Base-by-base conservation (phyloP, 2,329 filamentous ascomycete genomes). In the Fusarium acutatum region DNA sequence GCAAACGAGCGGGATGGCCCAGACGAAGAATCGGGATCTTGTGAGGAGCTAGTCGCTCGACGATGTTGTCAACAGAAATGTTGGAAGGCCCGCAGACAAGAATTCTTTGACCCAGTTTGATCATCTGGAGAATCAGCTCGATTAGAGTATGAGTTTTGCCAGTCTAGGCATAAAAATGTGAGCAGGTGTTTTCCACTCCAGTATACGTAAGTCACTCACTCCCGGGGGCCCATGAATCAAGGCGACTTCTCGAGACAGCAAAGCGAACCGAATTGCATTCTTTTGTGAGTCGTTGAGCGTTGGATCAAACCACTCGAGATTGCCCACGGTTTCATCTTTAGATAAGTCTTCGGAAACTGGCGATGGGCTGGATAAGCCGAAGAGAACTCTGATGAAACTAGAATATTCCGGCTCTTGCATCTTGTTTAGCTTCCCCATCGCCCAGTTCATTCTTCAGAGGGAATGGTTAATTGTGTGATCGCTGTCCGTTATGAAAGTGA, bases 11-110 rank as follows among this genome's bases (percentile, higher is more conserved):
- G 1, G 96, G 96, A 81, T 99, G 96, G 3, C 96, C 96, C 2
- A 99, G 89, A 4, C 96, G 92, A 40, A 98, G 89, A 77, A 98
- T 94, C 1, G 94, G 92, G 3, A 98, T 87, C 78, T 94, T 95
- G 81, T 95, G 93, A 0, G 93, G 91, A 5, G 95, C 90, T 4
- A 98, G 88, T 13, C 96, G 91, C 83, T 99, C 96, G 14, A 98
- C 95, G 65, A 99, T 97, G 79, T 99, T 99, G 87, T 99, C 96
- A 3, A 99, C 96, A 1, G 94, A 96, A 76, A 99, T 95, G 80
- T 99, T 99, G 35, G 94, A 97, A 1, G 96, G 96, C 0, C 96
- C 96, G 78, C 96, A 98, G n/a, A 98, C 96, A 4, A 98, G 87
- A 17, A 98, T 86, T 4, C 95, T 90, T 60, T 92, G 88, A 38